Conservation (phyloP, 176 grass and related monocot species). For the Eleusine indica region DNA sequence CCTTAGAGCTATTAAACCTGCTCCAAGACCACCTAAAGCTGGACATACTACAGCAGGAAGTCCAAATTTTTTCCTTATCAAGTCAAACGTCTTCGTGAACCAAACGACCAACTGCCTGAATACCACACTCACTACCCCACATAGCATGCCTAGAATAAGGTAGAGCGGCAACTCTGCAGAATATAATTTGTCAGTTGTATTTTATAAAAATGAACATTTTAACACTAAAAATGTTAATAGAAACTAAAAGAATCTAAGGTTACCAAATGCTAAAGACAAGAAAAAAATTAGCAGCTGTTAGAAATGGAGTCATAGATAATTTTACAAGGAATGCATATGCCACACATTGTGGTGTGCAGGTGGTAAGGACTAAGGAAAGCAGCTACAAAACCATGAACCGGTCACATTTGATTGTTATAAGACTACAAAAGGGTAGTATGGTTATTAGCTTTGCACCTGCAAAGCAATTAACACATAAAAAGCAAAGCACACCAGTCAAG, state of each 20-base stretch:
- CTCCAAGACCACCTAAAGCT: conserved; percentile 92
- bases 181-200: conserved; percentile 42
- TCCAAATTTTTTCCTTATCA: conserved; percentile 76
- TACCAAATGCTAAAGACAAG: conserved; percentile 2
- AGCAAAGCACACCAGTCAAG: too few species aligned
- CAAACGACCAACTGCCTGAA: conserved; percentile 88
- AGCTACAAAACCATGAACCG: conserved; percentile 9
- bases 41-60: conserved; percentile 96
- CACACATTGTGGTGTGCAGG: not conserved
- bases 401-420: conserved; percentile 14
- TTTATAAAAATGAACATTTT: conserved; percentile 16
- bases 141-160: conserved; percentile 96
- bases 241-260: not conserved
- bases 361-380: not conserved
- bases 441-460: too few species aligned
- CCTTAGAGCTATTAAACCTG: conserved; percentile 93
- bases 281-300: not conserved
- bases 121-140: conserved; percentile 85
- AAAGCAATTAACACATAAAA: too few species aligned
- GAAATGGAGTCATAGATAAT: not conserved
- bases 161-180: conserved; percentile 90
- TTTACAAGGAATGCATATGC: conserved; percentile 22
- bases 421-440: too few species aligned
- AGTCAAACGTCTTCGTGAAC: conserved; percentile 91
- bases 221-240: not conserved